These are phyloP conservation scores for Warburgia ugandensis DNA, from an alignment of 164 flowering plant genomes.

Conservation along the genomic window DNA sequence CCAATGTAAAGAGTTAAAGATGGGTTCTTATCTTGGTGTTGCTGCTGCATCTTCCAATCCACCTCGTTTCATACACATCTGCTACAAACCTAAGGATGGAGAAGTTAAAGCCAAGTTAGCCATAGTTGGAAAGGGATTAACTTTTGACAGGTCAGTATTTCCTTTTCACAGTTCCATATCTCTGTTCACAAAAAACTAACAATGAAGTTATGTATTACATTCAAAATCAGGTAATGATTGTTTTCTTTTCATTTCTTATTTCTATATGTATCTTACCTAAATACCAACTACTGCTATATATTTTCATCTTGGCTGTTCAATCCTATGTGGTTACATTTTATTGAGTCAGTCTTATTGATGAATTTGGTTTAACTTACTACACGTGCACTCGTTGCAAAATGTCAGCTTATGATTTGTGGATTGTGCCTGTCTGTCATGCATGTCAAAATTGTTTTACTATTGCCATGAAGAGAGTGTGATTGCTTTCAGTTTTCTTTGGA, in stretches of 20 bases:
- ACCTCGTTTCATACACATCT: conserved; percentile 83
- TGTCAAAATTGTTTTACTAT: background rate
- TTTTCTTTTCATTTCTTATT: too few relatives aligned
- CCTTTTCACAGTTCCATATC: background rate
- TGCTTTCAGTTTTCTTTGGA: background rate
- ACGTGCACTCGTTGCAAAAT: too few relatives aligned
- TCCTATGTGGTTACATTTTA: too few relatives aligned
- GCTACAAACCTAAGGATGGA: conserved; percentile 77
- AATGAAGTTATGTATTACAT: too few relatives aligned
- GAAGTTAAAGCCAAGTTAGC: conserved; percentile 64
- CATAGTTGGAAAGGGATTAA: conserved; percentile 91
- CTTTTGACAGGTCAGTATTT: conserved; percentile 79
- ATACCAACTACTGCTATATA: too few relatives aligned
- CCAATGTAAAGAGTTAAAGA: conserved; percentile 83
- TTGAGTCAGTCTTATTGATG: too few relatives aligned
- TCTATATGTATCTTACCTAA: too few relatives aligned
- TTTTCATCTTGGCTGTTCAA: too few relatives aligned
- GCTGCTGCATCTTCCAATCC: conserved; percentile 96
- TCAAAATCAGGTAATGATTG: too few relatives aligned
- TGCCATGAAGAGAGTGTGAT: background rate
- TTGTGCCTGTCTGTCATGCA: background rate
- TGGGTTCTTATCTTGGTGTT: conserved; percentile 96
- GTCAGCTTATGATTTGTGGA: too few relatives aligned
- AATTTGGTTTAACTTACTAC: too few relatives aligned
- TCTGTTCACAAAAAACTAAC: background rate